Conservation (phyloP, 805 yeast genomes). For the Kluyveromyces starmeri region DNA sequence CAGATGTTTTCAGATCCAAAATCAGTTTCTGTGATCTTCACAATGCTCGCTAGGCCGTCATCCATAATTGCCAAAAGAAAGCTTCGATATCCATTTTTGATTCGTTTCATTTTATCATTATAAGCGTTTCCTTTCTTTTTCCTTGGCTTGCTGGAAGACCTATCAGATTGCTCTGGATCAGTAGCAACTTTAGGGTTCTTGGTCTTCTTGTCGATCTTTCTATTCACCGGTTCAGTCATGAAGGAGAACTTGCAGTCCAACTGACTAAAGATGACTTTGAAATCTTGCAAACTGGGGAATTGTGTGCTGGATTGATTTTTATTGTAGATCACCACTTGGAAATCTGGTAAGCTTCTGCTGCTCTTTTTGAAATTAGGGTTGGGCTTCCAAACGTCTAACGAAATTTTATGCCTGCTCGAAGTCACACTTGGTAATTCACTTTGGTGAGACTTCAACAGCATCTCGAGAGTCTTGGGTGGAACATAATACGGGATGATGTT, state of each 20-base stretch:
- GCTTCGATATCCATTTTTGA: constrained; percentile 46
- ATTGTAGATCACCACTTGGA: constrained; percentile 53
- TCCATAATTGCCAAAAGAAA: constrained; percentile 63
- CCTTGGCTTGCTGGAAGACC: not conserved
- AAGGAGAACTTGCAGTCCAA: constrained; percentile 27
- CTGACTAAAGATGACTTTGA: constrained; percentile 31
- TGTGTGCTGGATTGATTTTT: constrained; percentile 28
- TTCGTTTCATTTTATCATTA: constrained; percentile 29
- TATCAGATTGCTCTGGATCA: too few relatives aligned
- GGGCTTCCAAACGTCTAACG: constrained; percentile 82
- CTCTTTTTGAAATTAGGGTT: constrained; percentile 59
- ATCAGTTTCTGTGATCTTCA: constrained; percentile 42
- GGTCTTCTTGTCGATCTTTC: too few relatives aligned
- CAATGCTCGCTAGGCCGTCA: constrained; percentile 63
- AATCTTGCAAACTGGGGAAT: constrained; percentile 40
- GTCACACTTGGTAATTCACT: too few relatives aligned
- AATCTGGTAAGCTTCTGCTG: constrained; percentile 65
- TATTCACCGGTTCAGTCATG: too few relatives aligned
- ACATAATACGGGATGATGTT: constrained; percentile 19
- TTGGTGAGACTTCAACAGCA: constrained; percentile 7
- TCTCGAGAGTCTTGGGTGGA: constrained; percentile 11
- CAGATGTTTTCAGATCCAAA: constrained; percentile 34
- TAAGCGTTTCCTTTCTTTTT: constrained; percentile 15
- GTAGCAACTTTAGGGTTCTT: too few relatives aligned
- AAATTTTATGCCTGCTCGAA: constrained; percentile 26